Conservation (phyloP, 2,329 filamentous ascomycete genomes). For the Lasiodiplodia gonubiensis region DNA sequence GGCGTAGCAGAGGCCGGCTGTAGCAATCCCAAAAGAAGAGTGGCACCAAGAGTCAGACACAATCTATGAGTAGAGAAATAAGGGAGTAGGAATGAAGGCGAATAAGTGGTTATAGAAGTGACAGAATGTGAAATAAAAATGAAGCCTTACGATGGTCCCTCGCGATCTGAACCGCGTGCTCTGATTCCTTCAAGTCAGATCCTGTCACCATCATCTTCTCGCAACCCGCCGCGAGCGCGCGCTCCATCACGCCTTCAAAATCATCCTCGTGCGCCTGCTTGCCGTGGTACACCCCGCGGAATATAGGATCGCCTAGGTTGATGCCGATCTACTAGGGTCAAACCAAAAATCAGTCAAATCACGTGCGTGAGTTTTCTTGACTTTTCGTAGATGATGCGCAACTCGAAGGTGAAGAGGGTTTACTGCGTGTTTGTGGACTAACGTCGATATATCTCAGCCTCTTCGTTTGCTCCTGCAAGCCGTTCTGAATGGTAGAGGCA, state of each 20-base stretch:
- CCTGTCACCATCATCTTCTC: slow-evolving; percentile 92
- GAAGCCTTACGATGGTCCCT: slow-evolving; percentile 70
- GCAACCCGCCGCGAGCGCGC: slow-evolving; percentile 80
- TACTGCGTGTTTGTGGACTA: neutral
- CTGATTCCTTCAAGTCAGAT: slow-evolving; percentile 79
- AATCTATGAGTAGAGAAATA: neutral
- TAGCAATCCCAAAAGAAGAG: neutral
- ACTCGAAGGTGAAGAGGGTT: neutral
- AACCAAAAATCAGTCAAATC: neutral
- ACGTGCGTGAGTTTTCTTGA: neutral
- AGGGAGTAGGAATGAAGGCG: neutral
- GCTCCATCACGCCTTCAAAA: slow-evolving; percentile 75
- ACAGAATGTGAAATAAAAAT: neutral
- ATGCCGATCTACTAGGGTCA: slow-evolving; percentile 73
- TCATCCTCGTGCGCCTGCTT: slow-evolving; percentile 77
- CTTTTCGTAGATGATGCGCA: neutral
- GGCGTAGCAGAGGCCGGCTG: slow-evolving; percentile 81
- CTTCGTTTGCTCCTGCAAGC: neutral
- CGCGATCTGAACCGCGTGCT: slow-evolving; percentile 75
- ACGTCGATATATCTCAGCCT: slow-evolving; percentile 23
- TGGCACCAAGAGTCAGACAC: neutral
- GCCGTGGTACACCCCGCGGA: slow-evolving; percentile 81
- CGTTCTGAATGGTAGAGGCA: neutral
- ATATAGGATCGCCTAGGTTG: slow-evolving; percentile 93
- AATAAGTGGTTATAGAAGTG: neutral